Percentiles rank a stretch among this genome's conserved stretches.
These are phyloP conservation scores for Ascochyta viciae-villosae DNA, from an alignment of 2,329 filamentous ascomycete genomes.

Conservation along the genomic window DNA sequence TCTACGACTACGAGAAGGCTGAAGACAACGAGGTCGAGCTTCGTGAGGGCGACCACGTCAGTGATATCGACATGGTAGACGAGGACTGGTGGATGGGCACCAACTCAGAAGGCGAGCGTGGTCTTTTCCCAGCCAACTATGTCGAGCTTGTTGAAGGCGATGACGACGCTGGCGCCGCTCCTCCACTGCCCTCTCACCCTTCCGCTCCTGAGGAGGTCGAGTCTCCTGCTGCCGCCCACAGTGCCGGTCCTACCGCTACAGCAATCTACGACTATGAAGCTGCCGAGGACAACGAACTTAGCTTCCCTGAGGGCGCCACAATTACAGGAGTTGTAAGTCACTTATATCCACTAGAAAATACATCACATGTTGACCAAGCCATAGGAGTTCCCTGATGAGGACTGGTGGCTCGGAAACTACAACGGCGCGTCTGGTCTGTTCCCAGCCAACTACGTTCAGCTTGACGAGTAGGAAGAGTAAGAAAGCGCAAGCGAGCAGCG, in stretches of 20 bases:
- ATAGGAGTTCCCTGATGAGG: conserved; percentile 94
- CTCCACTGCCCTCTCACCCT: conserved; percentile 51
- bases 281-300: conserved; percentile 86
- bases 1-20: conserved; percentile 97
- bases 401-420: conserved; percentile 97
- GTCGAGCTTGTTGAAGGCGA: conserved; percentile 81
- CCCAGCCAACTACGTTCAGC: conserved; percentile 60
- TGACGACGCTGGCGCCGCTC: conserved; percentile 46
- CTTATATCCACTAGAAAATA: background rate
- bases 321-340: conserved; percentile 76
- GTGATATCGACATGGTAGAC: conserved; percentile 95
- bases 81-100: conserved; percentile 99
- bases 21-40: conserved; percentile 97
- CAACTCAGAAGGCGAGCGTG: conserved; percentile 82
- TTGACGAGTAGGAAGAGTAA: conserved; percentile 50
- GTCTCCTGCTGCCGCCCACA: conserved; percentile 41
- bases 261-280: conserved; percentile 97
- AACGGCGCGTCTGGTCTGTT: conserved; percentile 83
- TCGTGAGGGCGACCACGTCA: conserved; percentile 84
- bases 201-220: conserved; percentile 48
- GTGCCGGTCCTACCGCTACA: conserved; percentile 72
- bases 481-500: background rate
- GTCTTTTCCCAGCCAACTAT: conserved; percentile 96
- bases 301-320: conserved; percentile 87
- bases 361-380: conserved; percentile 34